Evolutionary conservation across 176 grass and related monocot species (phyloP).

Genomic region (Hyparrhenia diplandra): DNA sequence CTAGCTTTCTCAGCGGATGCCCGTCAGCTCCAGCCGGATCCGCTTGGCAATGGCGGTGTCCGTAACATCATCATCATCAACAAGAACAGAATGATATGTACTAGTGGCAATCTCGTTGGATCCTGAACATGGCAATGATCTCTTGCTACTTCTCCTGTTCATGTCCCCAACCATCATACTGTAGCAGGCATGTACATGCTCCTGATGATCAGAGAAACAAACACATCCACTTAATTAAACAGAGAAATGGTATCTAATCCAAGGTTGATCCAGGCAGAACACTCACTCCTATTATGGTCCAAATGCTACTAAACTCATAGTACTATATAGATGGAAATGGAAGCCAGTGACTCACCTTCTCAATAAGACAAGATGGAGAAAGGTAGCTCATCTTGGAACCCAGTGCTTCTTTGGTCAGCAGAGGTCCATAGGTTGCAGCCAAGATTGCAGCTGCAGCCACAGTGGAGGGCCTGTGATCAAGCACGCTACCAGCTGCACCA

Average conservation of each 20-base stretch:
- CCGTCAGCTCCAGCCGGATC: conserved; percentile 52
- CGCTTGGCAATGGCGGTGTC: conserved; percentile 52
- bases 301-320: conserved; percentile 15
- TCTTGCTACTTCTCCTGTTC: conserved; percentile 43
- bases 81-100: conserved; percentile 63
- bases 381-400: conserved; percentile 47
- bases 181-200: conserved; percentile 68
- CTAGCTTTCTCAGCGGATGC: conserved; percentile 62
- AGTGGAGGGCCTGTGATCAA: conserved; percentile 67
- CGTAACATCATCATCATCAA: conserved; percentile 51
- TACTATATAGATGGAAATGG: too few relatives aligned
- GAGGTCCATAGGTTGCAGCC: conserved; percentile 55
- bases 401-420: conserved; percentile 48
- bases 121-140: conserved; percentile 49
- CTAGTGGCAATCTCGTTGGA: conserved; percentile 35
- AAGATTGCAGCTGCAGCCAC: conserved; percentile 69
- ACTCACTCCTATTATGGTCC: background rate
- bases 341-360: conserved; percentile 43
- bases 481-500: conserved; percentile 48
- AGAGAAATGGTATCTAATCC: background rate
- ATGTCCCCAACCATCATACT: conserved; percentile 50
- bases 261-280: background rate
- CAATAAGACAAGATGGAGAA: conserved; percentile 50
- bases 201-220: conserved; percentile 54
- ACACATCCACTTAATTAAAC: background rate